Evolutionary conservation across 169 alveolate genomes (phyloP).

Genomic region (Plasmodium sp.): DNA sequence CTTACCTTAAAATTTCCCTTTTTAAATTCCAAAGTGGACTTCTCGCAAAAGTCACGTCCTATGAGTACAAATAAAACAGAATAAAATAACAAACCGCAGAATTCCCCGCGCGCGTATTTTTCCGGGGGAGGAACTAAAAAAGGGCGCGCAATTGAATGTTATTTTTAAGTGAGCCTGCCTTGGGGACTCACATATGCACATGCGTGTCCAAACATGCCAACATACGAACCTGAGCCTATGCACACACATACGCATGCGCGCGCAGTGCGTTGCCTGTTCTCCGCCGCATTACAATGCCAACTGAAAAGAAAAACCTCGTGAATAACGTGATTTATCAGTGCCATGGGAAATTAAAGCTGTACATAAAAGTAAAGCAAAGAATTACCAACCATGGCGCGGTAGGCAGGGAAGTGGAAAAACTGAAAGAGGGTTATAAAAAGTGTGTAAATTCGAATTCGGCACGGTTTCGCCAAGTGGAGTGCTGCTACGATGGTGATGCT

Average conservation of each 20-base stretch:
- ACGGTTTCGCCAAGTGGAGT: slow-evolving; percentile 13
- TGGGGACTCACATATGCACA: neutral
- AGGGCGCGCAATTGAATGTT: neutral
- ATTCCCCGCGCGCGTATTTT: neutral
- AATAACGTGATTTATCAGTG: slow-evolving; percentile 27
- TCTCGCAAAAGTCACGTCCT: neutral
- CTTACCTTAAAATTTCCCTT: neutral
- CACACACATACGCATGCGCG: neutral
- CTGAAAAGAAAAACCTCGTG: slow-evolving; percentile 24
- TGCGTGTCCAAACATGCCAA: neutral
- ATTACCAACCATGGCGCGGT: neutral
- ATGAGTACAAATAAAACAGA: neutral
- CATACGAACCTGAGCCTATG: neutral
- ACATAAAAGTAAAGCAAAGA: slow-evolving; percentile 33
- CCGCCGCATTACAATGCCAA: slow-evolving; percentile 29
- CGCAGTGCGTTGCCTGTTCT: neutral
- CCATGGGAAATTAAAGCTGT: slow-evolving; percentile 53
- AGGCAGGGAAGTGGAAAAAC: neutral
- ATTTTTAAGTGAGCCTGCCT: neutral
- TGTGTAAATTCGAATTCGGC: neutral
- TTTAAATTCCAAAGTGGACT: neutral
- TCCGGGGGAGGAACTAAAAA: neutral
- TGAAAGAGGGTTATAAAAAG: neutral
- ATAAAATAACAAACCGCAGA: neutral
- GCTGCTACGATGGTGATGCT: slow-evolving; percentile 2